Percentiles rank a stretch among this genome's conserved stretches.
phyloP scores from a whole-genome alignment of 1,284 basidiomycete species.

The Vanrija sp. region DNA sequence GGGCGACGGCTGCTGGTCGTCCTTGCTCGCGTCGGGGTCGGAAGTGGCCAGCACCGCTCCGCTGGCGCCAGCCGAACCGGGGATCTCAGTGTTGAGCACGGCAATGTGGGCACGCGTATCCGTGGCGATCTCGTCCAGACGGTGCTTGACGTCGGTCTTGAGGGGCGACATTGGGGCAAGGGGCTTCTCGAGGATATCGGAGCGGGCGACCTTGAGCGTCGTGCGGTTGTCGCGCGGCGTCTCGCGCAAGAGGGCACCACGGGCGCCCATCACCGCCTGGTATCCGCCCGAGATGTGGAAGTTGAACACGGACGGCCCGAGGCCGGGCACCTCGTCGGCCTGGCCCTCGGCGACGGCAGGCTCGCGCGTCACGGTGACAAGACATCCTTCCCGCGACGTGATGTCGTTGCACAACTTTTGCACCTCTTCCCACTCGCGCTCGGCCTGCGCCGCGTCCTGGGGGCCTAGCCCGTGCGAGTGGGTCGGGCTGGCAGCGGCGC shows the following conservation, averaged over 20 bases:
- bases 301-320: slow-evolving; percentile 57
- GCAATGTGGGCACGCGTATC: slow-evolving; percentile 84
- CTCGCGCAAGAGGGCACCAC: slow-evolving; percentile 83
- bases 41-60: slow-evolving; percentile 31
- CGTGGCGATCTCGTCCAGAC: slow-evolving; percentile 86
- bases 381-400: slow-evolving; percentile 73
- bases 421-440: slow-evolving; percentile 59
- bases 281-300: slow-evolving; percentile 88
- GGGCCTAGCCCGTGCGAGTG: slow-evolving; percentile 17
- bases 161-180: slow-evolving; percentile 63
- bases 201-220: slow-evolving; percentile 82
- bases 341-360: too few species aligned
- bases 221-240: slow-evolving; percentile 81
- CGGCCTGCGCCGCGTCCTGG: slow-evolving; percentile 23
- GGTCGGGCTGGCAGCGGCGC: slow-evolving; percentile 28
- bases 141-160: slow-evolving; percentile 78
- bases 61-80: slow-evolving; percentile 19
- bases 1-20: slow-evolving; percentile 5
- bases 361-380: slow-evolving; percentile 71
- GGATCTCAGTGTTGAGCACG: slow-evolving; percentile 54
- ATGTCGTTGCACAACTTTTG: slow-evolving; percentile 76
- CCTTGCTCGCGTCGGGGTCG: slow-evolving; percentile 15
- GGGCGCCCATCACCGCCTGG: slow-evolving; percentile 85
- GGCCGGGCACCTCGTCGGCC: too few species aligned
- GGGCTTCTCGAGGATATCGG: slow-evolving; percentile 84